Evolutionary conservation across 75 land plant genomes (phyloP).

Genomic region (Pinus albicaulis): DNA sequence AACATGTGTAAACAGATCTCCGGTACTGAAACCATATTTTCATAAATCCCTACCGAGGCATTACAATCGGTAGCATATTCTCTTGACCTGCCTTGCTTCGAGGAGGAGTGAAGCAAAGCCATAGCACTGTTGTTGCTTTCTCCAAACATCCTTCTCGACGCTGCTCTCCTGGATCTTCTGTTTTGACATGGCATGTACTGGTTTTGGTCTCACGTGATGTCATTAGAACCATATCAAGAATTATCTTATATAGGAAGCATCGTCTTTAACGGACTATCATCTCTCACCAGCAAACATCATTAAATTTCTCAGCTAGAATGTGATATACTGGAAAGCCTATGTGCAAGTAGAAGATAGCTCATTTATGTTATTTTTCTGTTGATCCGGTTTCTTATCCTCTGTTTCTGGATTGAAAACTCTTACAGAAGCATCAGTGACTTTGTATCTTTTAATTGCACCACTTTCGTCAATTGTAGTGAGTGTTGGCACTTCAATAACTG

Average conservation of each 20-base stretch:
- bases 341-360: neutral
- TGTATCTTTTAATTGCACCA: conserved; percentile 17
- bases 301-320: neutral
- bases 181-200: conserved; percentile 32
- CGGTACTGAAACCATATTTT: no score
- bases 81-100: no score
- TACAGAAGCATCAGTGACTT: neutral
- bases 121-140: conserved; percentile 88
- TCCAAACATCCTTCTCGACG: conserved; percentile 60
- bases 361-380: neutral
- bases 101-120: conserved; percentile 98
- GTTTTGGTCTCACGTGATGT: conserved; percentile 71
- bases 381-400: neutral
- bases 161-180: conserved; percentile 62
- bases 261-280: neutral
- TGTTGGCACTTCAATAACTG: conserved; percentile 25
- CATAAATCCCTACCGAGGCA: no score
- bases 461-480: conserved; percentile 14
- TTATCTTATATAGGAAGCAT: neutral
- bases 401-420: conserved; percentile 1
- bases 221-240: conserved; percentile 56
- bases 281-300: no score
- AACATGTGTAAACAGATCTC: no score
- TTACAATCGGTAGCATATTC: no score
- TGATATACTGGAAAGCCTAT: neutral